Base-by-base conservation (phyloP, 768 basidiomycete genomes). In the Dacryopinax spathularia region DNA sequence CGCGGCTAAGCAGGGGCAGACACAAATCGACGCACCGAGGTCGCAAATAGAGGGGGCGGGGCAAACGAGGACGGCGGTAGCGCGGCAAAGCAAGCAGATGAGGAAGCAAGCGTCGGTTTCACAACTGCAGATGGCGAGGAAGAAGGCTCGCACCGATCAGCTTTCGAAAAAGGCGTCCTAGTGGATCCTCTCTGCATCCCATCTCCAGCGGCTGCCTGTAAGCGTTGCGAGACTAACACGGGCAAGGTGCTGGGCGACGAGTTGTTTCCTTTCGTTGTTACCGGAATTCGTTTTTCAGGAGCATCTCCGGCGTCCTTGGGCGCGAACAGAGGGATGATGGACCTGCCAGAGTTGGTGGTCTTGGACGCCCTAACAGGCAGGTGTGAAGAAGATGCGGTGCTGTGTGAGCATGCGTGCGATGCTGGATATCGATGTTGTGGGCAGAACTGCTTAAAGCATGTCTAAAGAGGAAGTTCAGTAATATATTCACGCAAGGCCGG, bases 101-200 rank as follows among this genome's bases (percentile, higher is more conserved):
- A 22, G 5, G 29, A 6, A 27, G 48, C 22, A 56, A 15, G 29
- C 6, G 25, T 56, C 18, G 48, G 48, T 29, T 13, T 56, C 29
- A 56, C 25, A 29, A 13, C 18, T 4, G 48, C 25, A 29, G 48
- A 56, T 9, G 48, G 25, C 31, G 48, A 3, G 20, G 48, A 29
- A 56, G 48, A 56, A 56, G 48, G 25, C 48, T 56, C 48, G 48
- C 48, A 56, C 48, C 48, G 48, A 18, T 56, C 48, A 56, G 48
- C 48, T 56, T 56, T 56, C 48, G 48, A 56, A 29, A 56, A 56
- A 9, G 48, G 48, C 25, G 29, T 31, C 15, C 48, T 56, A 29
- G n/a, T n/a, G n/a, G n/a, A n/a, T n/a, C n/a, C n/a, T n/a, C 48
- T 29, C 25, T 9, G 3, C 48, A 10, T 15, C 20, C 48, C 48